phyloP scores from a whole-genome alignment of 345 rosid species.

The Trapa bicornis region DNA sequence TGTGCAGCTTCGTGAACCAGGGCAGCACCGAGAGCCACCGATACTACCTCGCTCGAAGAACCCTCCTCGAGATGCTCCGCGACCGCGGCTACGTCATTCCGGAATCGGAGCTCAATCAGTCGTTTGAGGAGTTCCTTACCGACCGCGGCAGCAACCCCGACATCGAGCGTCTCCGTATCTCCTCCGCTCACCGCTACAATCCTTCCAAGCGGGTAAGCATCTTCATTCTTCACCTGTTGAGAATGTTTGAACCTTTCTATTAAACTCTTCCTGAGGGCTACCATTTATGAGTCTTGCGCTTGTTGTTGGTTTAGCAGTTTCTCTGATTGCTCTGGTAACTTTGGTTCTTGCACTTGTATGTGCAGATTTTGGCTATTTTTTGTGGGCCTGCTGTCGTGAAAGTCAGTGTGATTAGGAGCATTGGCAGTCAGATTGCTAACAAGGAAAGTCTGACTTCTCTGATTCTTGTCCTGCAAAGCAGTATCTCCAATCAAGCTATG shows the following conservation, averaged over 20 bases:
- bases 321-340: background rate
- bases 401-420: conserved; percentile 45
- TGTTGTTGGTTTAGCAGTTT: background rate
- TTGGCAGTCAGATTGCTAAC: conserved; percentile 44
- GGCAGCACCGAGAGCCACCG: conserved; percentile 60
- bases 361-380: conserved; percentile 62
- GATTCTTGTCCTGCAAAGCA: conserved; percentile 59
- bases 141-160: conserved; percentile 45
- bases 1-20: conserved; percentile 40
- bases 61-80: conserved; percentile 68
- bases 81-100: conserved; percentile 72
- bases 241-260: background rate
- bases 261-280: background rate
- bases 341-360: background rate
- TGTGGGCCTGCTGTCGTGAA: conserved; percentile 54
- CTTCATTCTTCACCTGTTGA: background rate
- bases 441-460: conserved; percentile 49
- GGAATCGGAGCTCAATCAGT: conserved; percentile 41
- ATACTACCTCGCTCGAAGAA: conserved; percentile 54
- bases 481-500: conserved; percentile 62
- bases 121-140: conserved; percentile 57
- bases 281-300: background rate
- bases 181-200: conserved; percentile 37
- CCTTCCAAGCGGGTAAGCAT: conserved; percentile 48
- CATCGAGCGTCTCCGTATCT: conserved; percentile 47